Base-by-base conservation (phyloP, 1,284 basidiomycete genomes). In the Apiotrichum laibachii region DNA sequence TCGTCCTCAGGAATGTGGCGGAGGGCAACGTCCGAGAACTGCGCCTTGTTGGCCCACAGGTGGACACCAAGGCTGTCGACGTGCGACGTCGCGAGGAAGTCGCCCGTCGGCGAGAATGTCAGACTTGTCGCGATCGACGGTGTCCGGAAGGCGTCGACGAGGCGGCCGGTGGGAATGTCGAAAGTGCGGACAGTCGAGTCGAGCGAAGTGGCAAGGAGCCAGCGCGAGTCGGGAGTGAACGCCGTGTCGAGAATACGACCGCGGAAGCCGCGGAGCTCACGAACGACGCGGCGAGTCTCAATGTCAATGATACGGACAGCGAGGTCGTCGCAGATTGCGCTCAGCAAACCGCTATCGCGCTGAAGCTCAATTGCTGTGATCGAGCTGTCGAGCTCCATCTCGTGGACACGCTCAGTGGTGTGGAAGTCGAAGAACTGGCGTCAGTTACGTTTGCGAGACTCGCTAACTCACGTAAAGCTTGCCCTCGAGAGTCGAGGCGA, bases 41-140 rank as follows among this genome's bases (percentile, higher is more conserved):
- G 95, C 18, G 93, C 90, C 57, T 92, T 87, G 78, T 99, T 99
- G 21, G 93, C 92, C 93, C 96, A 99, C 15, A 99, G 83, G 74
- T 89, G 94, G 6, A 99, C 85, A 7, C 94, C 96, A 47, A 97
- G 87, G 60, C 88, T 92, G 71, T 96, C 94, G 4, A 95, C 87
- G 76, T 99, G 96, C 0, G 91, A 83, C 2, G 94, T 96, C 0
- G 96, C 96, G 57, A 99, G 78, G 79, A 99, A 99, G 76, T 99
- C 96, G 59, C 89, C 89, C 0, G 92, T 89, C 0, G 96, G 96
- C 0, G 92, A 97, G 75, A 99, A 96, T 0, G 90, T 84, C 21
- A 99, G 77, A 68, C 88, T 92, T 0, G 92, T 95, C 2, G 94
- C 92, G 19, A 96, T 85, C 63, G 88, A 92, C n/a, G 88, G 80